Evolutionary conservation across 2,329 filamentous ascomycete species (phyloP), one percentile per base, ranked within the genome.

Genomic region (Furcasterigmium furcatum): DNA sequence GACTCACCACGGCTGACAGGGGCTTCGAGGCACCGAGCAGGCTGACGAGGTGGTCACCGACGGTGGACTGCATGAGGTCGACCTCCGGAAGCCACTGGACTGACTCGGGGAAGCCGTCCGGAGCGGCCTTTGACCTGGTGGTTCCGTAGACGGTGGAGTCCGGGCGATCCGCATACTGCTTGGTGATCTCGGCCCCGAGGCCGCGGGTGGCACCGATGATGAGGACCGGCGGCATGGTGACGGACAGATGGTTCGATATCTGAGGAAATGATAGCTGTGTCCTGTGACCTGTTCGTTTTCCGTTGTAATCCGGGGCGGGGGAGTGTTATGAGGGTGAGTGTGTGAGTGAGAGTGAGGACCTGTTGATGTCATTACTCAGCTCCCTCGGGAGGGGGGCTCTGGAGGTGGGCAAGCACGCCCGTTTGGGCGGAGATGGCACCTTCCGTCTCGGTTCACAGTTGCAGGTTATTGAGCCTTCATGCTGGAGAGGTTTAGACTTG

Each of bases 181-280:
- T 77, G 24, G 72, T 71, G 22, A 88, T 70, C 16, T 79, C 77
- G 41, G 77, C 78, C 4, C 85, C 85, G 4, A 88, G 73, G 44
- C 85, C 85, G 35, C 85, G 74, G 2, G 84, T 88, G 4, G 82
- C 84, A 40, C 85, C 85, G 22, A 89, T 70, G 22, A 89, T 72
- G 3, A 88, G 73, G 27, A 85, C 66, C 29, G 70, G 73, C 16
- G 68, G 52, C 72, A 76, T 76, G n/a, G n/a, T n/a, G n/a, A n/a
- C n/a, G n/a, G n/a, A n/a, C n/a, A n/a, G n/a, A n/a, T n/a, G n/a
- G n/a, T n/a, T n/a, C n/a, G n/a, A n/a, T 27, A 27, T 27, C 24
- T 7, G 24, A 27, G 7, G 7, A 27, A 27, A 12, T 27, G 12
- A 7, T 27, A n/a, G n/a, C n/a, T n/a, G n/a, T n/a, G n/a, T n/a